A percentile compares a stretch with the other conserved stretches of the same genome.
These are phyloP conservation scores for Sordariomycetes sp. DNA, from an alignment of 2,329 filamentous ascomycete species.

Conservation along the genomic window DNA sequence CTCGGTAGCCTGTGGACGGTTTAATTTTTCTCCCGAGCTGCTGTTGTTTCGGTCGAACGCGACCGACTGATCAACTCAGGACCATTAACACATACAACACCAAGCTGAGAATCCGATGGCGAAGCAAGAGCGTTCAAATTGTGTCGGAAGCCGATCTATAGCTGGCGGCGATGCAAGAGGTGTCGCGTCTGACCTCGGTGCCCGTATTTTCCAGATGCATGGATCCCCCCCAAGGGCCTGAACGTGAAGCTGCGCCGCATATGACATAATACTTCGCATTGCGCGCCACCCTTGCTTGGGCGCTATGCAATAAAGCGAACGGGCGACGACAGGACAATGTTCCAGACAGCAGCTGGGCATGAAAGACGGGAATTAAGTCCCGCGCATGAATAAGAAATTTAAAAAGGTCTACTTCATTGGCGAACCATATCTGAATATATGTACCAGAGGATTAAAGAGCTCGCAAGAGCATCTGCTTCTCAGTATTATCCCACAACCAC, in stretches of 20 bases:
- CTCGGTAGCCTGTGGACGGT: not conserved
- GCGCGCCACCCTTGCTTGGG: not conserved
- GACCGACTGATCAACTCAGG: not conserved
- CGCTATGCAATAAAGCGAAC: not conserved
- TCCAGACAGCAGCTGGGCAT: not conserved
- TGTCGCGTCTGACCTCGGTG: not conserved
- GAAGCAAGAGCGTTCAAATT: not conserved
- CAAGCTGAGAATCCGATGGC: not conserved
- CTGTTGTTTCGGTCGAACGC: not conserved
- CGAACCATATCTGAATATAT: too few relatives aligned
- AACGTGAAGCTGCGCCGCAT: not conserved
- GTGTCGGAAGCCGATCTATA: not conserved
- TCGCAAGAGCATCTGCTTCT: too few relatives aligned
- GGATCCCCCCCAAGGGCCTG: not conserved
- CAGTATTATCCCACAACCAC: not conserved
- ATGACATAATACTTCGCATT: not conserved
- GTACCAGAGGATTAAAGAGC: too few relatives aligned
- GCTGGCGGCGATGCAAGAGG: not conserved
- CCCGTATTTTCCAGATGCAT: not conserved
- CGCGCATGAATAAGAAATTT: not conserved
- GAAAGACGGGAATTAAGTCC: not conserved
- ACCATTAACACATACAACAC: not conserved
- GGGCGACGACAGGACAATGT: not conserved
- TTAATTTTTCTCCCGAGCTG: conserved; percentile 4
- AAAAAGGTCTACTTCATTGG: too few relatives aligned